A percentile compares a stretch with the other conserved stretches of the same genome.
phyloP scores from a whole-genome alignment of 495 filamentous ascomycete genomes.

The Talaromyces proteolyticus region DNA sequence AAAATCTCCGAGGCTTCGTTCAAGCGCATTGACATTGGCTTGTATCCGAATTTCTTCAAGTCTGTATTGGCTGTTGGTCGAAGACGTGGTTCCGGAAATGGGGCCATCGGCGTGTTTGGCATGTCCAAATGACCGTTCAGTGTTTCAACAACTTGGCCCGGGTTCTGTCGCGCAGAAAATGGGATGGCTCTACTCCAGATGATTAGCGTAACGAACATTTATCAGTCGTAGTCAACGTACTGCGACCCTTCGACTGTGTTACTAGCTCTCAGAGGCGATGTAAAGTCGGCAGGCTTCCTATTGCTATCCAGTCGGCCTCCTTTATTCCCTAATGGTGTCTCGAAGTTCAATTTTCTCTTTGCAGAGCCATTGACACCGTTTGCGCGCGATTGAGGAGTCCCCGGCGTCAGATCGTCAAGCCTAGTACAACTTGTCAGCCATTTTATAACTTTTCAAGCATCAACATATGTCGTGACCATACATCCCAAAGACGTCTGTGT shows the following conservation, averaged over 20 bases:
- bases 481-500: slow-evolving; percentile 80
- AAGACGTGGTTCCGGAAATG: slow-evolving; percentile 69
- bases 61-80: slow-evolving; percentile 78
- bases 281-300: slow-evolving; percentile 24
- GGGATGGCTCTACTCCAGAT: slow-evolving; percentile 36
- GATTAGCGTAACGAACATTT: slow-evolving; percentile 12
- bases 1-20: slow-evolving; percentile 87
- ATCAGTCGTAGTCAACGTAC: slow-evolving; percentile 17
- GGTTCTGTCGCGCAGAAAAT: slow-evolving; percentile 65
- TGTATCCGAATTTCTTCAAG: slow-evolving; percentile 83
- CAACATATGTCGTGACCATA: slow-evolving; percentile 27
- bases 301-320: slow-evolving; percentile 34
- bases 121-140: slow-evolving; percentile 70
- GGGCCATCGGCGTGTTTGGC: slow-evolving; percentile 66
- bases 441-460: not conserved
- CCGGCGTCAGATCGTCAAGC: slow-evolving; percentile 72
- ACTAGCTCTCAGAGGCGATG: slow-evolving; percentile 12
- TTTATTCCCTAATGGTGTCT: slow-evolving; percentile 50
- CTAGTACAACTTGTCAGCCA: slow-evolving; percentile 28
- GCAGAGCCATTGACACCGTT: slow-evolving; percentile 45
- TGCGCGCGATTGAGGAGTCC: slow-evolving; percentile 51
- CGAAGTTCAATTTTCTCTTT: slow-evolving; percentile 59
- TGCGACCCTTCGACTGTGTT: slow-evolving; percentile 21
- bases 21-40: slow-evolving; percentile 87
- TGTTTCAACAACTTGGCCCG: slow-evolving; percentile 76